A percentile compares a stretch with the other conserved stretches of the same genome.
Evolutionary conservation across 1,139 yeast genomes (phyloP).

Genomic region (Protomyces inundatus): DNA sequence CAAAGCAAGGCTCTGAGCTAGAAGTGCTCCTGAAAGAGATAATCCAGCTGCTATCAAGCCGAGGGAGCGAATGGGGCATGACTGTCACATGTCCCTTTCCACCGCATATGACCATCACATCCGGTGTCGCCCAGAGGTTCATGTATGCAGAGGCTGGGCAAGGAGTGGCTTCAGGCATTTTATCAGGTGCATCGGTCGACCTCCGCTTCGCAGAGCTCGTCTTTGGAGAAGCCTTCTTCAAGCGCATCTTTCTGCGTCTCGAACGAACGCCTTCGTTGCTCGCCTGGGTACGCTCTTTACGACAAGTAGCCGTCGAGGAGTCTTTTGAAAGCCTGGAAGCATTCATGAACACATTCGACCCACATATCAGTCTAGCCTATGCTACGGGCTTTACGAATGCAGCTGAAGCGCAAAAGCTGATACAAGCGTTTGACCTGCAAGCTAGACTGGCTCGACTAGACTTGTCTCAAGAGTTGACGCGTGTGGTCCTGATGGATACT

Average conservation of each 20-base stretch:
- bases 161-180: constrained; percentile 3
- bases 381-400: constrained; percentile 3
- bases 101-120: constrained; percentile 25
- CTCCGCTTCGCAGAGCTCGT: neutral
- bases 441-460: neutral
- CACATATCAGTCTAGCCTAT: constrained; percentile 22
- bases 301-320: constrained; percentile 7
- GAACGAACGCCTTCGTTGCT: constrained; percentile 4
- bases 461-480: neutral
- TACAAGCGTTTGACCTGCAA: neutral
- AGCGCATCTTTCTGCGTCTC: constrained; percentile 14
- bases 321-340: neutral
- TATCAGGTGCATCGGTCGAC: constrained; percentile 2
- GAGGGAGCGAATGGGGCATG: neutral
- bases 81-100: constrained; percentile 7
- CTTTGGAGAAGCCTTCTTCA: constrained; percentile 6
- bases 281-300: neutral
- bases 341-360: constrained; percentile 14
- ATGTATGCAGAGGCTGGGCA: neutral
- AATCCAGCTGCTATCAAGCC: neutral
- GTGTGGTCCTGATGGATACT: constrained; percentile 18
- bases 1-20: neutral
- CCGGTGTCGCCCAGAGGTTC: constrained; percentile 4
- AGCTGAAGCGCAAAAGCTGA: neutral
- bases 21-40: neutral